Evolutionary conservation across 2,329 filamentous ascomycete species (phyloP).

Genomic region (Penicillium fuscoglaucum): DNA sequence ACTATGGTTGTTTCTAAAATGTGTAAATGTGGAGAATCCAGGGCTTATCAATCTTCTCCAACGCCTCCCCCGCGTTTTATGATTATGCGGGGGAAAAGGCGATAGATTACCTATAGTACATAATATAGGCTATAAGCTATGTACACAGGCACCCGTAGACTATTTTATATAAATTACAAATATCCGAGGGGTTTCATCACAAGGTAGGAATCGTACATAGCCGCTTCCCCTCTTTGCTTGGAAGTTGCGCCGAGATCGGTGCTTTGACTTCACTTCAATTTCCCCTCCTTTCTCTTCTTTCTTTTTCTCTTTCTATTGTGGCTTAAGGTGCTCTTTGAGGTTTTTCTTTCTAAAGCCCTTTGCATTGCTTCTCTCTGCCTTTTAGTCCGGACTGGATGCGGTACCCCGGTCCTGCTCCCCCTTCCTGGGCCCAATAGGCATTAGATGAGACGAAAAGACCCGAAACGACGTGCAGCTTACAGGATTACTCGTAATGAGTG

Average conservation of each 20-base stretch:
- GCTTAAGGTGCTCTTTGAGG: background rate
- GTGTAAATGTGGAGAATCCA: background rate
- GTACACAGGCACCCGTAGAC: too few relatives aligned
- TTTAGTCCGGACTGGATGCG: slow-evolving; percentile 5
- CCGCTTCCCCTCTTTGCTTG: slow-evolving; percentile 6
- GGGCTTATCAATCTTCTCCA: background rate
- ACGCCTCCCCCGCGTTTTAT: background rate
- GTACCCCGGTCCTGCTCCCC: background rate
- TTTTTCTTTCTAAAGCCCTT: background rate
- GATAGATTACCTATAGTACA: too few relatives aligned
- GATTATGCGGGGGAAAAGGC: background rate
- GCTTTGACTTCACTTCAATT: background rate
- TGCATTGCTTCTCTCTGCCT: background rate
- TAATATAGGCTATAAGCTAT: too few relatives aligned
- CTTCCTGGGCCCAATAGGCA: background rate
- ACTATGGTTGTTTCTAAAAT: background rate
- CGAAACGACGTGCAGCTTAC: background rate
- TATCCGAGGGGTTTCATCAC: background rate
- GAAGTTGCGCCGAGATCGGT: slow-evolving; percentile 5
- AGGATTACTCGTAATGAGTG: slow-evolving; percentile 27
- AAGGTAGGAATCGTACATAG: slow-evolving; percentile 1
- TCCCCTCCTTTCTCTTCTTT: slow-evolving; percentile 6
- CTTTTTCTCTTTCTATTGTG: background rate
- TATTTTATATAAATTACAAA: background rate
- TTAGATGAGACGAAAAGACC: slow-evolving; percentile 8